Evolutionary conservation across 2,329 filamentous ascomycete species (phyloP).

Genomic region (Penicillium sp.): DNA sequence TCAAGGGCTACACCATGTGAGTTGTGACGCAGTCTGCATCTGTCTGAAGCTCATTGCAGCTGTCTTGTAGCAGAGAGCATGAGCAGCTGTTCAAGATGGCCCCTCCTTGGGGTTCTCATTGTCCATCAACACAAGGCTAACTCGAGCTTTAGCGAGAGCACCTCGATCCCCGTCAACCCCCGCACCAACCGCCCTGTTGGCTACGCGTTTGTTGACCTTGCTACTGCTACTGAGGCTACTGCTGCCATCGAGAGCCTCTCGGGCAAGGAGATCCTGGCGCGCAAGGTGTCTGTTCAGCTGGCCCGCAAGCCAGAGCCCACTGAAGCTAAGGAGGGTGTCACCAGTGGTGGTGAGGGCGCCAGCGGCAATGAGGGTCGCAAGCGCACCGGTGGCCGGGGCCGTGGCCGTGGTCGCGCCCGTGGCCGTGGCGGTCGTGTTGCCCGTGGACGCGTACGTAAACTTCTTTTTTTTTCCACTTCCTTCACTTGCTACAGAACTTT

Average conservation of each 20-base stretch:
- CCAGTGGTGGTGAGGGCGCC: conserved; percentile 72
- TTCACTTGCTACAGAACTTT: background rate
- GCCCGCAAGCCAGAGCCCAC: conserved; percentile 93
- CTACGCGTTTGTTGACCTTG: conserved; percentile 98
- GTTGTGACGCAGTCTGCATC: conserved; percentile 44
- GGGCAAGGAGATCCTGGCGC: conserved; percentile 95
- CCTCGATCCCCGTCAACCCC: conserved; percentile 99
- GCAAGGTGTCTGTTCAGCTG: conserved; percentile 98
- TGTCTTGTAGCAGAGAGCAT: background rate
- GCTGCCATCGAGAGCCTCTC: conserved; percentile 94
- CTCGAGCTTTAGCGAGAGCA: conserved; percentile 73
- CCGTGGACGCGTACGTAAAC: conserved; percentile 61
- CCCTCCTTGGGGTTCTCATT: background rate
- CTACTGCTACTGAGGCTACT: conserved; percentile 90
- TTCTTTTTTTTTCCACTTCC: background rate
- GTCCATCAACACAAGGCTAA: conserved; percentile 30
- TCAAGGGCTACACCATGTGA: conserved; percentile 99
- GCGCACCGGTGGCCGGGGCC: conserved; percentile 62
- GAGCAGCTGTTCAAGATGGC: background rate
- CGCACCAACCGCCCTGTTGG: conserved; percentile 97
- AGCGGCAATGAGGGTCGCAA: conserved; percentile 66
- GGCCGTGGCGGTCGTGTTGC: conserved; percentile 69
- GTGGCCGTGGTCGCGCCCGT: conserved; percentile 66
- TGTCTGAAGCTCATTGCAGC: background rate
- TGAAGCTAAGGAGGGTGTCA: conserved; percentile 73